A percentile compares a stretch with the other conserved stretches of the same genome.
These are phyloP conservation scores for Oryza meridionalis DNA, from an alignment of 176 grass and related monocot species.

Conservation along the genomic window DNA sequence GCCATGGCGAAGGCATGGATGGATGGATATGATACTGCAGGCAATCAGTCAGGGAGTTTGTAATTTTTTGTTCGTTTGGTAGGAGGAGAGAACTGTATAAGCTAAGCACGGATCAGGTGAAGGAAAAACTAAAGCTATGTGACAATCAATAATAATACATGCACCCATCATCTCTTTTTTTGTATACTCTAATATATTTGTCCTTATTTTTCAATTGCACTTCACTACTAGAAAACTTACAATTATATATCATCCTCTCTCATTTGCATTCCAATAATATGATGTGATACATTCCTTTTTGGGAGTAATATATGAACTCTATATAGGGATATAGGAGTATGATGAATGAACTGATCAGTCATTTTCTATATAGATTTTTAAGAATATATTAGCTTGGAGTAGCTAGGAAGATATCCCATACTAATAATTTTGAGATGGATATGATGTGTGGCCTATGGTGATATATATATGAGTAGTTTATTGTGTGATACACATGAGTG, in stretches of 20 bases:
- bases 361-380: too few relatives aligned
- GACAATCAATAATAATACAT: constrained; percentile 48
- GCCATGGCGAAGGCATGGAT: background rate
- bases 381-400: too few relatives aligned
- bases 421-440: background rate
- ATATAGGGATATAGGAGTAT: too few relatives aligned
- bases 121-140: constrained; percentile 32
- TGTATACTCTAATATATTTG: background rate
- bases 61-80: constrained; percentile 38
- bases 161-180: constrained; percentile 31
- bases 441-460: constrained; percentile 16
- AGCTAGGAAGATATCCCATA: too few relatives aligned
- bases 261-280: background rate
- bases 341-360: too few relatives aligned
- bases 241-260: background rate
- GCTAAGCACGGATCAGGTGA: constrained; percentile 42
- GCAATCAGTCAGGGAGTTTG: constrained; percentile 2
- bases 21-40: background rate
- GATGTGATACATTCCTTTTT: background rate
- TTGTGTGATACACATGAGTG: constrained; percentile 29
- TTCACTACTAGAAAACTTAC: background rate
- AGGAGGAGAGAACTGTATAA: constrained; percentile 57
- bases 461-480: constrained; percentile 9
- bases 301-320: too few relatives aligned
- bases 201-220: background rate